A percentile compares a stretch with the other conserved stretches of the same genome.
phyloP scores from a whole-genome alignment of 2,329 filamentous ascomycete genomes.

The Elsinoe batatas region DNA sequence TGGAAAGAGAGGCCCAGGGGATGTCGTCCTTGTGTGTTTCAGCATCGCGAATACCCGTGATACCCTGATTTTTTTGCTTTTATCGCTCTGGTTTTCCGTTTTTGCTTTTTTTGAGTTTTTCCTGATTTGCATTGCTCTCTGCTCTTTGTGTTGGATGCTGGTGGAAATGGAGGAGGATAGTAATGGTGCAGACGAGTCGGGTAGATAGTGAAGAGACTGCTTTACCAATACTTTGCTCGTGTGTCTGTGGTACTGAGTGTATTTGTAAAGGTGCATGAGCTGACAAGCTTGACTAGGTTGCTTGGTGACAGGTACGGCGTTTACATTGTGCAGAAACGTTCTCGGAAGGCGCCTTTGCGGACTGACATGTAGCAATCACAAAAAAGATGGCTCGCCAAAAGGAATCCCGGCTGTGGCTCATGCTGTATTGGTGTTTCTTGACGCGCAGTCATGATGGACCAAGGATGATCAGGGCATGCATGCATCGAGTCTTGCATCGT shows the following conservation, averaged over 20 bases:
- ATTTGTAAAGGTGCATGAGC: background rate
- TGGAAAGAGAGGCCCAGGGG: conserved; percentile 4
- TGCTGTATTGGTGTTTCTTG: background rate
- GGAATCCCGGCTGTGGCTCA: background rate
- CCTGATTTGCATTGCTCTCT: conserved; percentile 9
- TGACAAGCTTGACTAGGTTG: background rate
- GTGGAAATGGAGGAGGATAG: conserved; percentile 1
- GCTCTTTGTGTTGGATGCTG: conserved; percentile 4
- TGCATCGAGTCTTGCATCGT: too few relatives aligned
- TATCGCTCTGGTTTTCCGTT: conserved; percentile 4
- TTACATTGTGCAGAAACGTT: background rate
- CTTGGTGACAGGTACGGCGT: background rate
- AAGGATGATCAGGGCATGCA: too few relatives aligned
- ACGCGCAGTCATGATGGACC: too few relatives aligned
- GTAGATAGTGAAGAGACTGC: conserved; percentile 10
- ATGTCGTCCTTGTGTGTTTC: conserved; percentile 13
- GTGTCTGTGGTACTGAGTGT: background rate
- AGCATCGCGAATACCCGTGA: conserved; percentile 12
- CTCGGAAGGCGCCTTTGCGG: background rate
- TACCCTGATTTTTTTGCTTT: conserved; percentile 15
- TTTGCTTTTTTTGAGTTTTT: conserved; percentile 11
- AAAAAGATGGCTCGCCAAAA: background rate
- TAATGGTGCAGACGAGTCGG: conserved; percentile 10
- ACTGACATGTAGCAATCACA: background rate
- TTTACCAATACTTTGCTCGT: background rate